Evolutionary conservation across 106 monocot species (phyloP).

Genomic region (Dendrobium officinale): DNA sequence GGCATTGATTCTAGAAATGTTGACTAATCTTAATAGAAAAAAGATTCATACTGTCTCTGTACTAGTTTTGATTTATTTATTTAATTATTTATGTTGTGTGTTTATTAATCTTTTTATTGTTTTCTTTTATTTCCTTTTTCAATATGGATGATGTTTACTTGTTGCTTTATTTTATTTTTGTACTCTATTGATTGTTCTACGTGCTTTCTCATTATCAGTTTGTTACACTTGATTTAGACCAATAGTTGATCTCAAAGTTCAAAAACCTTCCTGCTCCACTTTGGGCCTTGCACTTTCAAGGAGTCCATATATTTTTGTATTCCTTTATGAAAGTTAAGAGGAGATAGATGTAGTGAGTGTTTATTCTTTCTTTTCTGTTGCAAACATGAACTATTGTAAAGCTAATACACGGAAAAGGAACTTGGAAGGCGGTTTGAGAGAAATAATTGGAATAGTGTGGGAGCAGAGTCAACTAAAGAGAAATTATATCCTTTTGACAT

Average conservation of each 20-base stretch:
- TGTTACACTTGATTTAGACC: background rate
- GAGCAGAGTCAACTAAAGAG: background rate
- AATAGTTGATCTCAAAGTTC: background rate
- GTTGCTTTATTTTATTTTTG: background rate
- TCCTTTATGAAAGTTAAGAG: background rate
- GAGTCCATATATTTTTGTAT: background rate
- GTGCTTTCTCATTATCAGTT: background rate
- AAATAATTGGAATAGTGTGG: background rate
- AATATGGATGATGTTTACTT: background rate
- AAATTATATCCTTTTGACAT: background rate
- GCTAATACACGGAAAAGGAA: background rate
- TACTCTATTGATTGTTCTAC: background rate
- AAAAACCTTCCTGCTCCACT: background rate
- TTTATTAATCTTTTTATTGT: too few species aligned
- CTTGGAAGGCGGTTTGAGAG: background rate
- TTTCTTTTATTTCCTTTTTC: background rate
- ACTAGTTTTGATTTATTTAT: too few species aligned
- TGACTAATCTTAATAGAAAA: background rate
- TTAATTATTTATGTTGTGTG: too few species aligned
- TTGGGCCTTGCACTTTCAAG: background rate
- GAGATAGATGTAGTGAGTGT: background rate
- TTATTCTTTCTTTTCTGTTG: too few species aligned
- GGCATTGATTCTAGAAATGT: background rate
- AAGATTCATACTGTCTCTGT: background rate
- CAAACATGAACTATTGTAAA: background rate